These are phyloP conservation scores for Quercus gilva DNA, from an alignment of 306 rosid species.

Conservation along the genomic window DNA sequence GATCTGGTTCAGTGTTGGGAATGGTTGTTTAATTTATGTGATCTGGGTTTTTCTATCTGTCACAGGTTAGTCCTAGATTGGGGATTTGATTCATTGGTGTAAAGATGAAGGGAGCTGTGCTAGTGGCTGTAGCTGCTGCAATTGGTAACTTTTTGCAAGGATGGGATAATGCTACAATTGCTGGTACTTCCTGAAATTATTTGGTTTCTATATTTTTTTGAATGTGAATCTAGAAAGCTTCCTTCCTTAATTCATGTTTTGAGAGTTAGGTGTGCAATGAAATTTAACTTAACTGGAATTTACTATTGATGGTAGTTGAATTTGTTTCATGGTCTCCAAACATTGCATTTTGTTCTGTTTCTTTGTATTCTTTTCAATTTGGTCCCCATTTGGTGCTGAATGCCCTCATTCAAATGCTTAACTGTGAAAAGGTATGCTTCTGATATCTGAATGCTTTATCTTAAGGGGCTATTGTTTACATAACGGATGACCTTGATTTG, in stretches of 20 bases:
- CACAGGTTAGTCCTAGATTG: slow-evolving; percentile 15
- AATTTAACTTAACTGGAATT: not conserved
- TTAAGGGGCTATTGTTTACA: slow-evolving; percentile 71
- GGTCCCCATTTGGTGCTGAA: not conserved
- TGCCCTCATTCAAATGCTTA: not conserved
- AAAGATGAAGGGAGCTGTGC: slow-evolving; percentile 68
- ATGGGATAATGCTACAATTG: slow-evolving; percentile 96
- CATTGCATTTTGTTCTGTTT: not conserved
- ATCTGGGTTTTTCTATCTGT: slow-evolving; percentile 11
- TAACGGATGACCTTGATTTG: slow-evolving; percentile 53
- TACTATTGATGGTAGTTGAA: not conserved
- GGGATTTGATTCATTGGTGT: slow-evolving; percentile 5
- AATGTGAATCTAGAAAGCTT: not conserved
- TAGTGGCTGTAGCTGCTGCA: slow-evolving; percentile 86
- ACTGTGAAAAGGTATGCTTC: not conserved
- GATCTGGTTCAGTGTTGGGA: slow-evolving; percentile 9
- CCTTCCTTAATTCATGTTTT: not conserved
- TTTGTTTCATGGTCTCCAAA: not conserved
- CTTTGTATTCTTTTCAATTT: not conserved
- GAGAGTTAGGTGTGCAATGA: not conserved
- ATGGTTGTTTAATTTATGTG: not conserved
- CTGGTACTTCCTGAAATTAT: slow-evolving; percentile 42
- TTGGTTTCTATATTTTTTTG: not conserved
- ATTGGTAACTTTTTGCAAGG: slow-evolving; percentile 86
- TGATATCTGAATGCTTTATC: slow-evolving; percentile 1